phyloP scores from a whole-genome alignment of 345 rosid genomes.

The Pistacia vera region DNA sequence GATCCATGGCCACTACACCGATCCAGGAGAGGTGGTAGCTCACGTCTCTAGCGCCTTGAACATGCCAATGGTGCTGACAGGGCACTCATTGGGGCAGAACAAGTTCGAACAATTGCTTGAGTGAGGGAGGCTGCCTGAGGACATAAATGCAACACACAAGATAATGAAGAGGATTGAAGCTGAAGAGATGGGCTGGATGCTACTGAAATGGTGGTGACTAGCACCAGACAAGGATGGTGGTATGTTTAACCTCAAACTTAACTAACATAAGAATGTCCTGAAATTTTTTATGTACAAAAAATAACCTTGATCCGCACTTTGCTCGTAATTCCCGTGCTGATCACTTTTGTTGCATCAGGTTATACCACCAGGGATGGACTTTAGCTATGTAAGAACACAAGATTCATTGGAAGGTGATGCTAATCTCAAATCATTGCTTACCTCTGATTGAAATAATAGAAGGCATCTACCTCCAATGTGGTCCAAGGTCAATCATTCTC shows the following conservation, averaged over 20 bases:
- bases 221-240: constrained; percentile 82
- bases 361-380: constrained; percentile 77
- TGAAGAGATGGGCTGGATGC: constrained; percentile 66
- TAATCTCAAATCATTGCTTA: constrained; percentile 57
- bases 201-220: constrained; percentile 68
- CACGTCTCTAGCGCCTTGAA: constrained; percentile 61
- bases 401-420: constrained; percentile 55
- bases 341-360: constrained; percentile 35
- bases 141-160: constrained; percentile 59
- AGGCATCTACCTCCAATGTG: constrained; percentile 78
- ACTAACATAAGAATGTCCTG: neutral
- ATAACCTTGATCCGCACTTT: too few relatives aligned
- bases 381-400: constrained; percentile 56
- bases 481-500: constrained; percentile 61
- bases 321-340: neutral
- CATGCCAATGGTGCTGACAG: constrained; percentile 72
- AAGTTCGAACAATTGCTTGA: constrained; percentile 72
- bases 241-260: constrained; percentile 21
- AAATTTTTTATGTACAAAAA: neutral
- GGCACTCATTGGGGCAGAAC: constrained; percentile 72
- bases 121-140: constrained; percentile 64
- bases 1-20: constrained; percentile 79
- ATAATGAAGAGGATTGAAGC: constrained; percentile 67
- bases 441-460: constrained; percentile 60
- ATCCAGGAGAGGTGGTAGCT: constrained; percentile 68